Evolutionary conservation across 257 asterid genomes (phyloP), one percentile per base, ranked within the genome.

Genomic region (Ehretia macrophylla): DNA sequence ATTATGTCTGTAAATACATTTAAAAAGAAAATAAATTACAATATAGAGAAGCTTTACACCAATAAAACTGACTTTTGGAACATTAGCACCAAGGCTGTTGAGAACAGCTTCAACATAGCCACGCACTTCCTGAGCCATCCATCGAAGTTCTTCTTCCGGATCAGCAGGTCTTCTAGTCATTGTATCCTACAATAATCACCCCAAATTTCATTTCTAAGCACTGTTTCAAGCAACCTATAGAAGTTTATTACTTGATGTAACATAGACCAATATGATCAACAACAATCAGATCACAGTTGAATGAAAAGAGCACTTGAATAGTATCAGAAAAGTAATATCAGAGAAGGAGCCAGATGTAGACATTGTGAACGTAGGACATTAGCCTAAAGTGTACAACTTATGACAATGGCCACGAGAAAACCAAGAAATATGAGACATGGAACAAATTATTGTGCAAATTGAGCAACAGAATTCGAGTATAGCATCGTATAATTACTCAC

Each of bases 51-150:
- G 14, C 51, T 47, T 47, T 47, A 22, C 56, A 35, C 35, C 22
- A 58, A 60, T 14, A 35, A 65, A 62, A 55, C 80, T n/a, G 58
- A 84, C 97, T 81, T 89, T 89, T 50, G 97, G 97, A 66, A 89
- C 95, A 74, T 89, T 89, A 58, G 97, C 97, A 37, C 94, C 97
- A 68, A 89, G 95, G 72, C 97, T 89, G 74, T 89, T 89, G 16
- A 89, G 87, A 68, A 89, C 97, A 51, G 97, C 97, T 79, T 89
- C 97, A 67, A 89, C 97, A 76, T 89, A 89, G 62, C 97, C 97
- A 27, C 97, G 94, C 68, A 89, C 97, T 86, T 89, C 97, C 68
- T 89, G 97, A 75, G 97, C 76, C 95, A 89, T 89, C 97, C 97
- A 89, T 60, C 97, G 85, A 65, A 89, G 97, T 69, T 89, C 97